Percentiles rank a stretch among this genome's conserved stretches.
Conservation (phyloP, 2,329 filamentous ascomycete genomes). For the Fusarium pseudocircinatum region DNA sequence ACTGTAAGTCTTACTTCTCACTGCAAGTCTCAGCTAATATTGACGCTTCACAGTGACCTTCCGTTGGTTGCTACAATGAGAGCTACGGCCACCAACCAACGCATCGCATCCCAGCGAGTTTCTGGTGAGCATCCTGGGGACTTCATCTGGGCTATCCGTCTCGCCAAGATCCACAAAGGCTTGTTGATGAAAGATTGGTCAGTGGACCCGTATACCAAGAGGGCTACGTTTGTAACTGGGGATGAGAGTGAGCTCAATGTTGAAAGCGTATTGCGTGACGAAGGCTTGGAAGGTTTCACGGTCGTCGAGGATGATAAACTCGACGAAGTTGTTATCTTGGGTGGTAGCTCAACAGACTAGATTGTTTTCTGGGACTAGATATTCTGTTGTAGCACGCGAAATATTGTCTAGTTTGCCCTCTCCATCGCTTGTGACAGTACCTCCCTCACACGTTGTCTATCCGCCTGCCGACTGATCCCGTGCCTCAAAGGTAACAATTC, state of each 20-base stretch:
- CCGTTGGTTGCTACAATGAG: not conserved
- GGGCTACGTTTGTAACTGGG: not conserved
- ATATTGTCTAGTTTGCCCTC: not conserved
- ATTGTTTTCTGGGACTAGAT: too few species aligned
- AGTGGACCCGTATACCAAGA: accelerated
- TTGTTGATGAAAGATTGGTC: not conserved
- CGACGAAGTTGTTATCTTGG: not conserved
- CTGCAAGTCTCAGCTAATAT: accelerated
- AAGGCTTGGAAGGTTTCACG: not conserved
- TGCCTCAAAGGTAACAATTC: accelerated
- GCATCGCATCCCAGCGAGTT: accelerated
- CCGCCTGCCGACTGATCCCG: accelerated
- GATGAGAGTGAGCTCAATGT: not conserved
- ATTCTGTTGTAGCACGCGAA: too few species aligned
- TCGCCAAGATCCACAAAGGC: not conserved
- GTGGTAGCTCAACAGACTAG: accelerated
- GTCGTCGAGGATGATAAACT: not conserved
- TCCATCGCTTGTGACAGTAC: not conserved
- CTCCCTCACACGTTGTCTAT: not conserved
- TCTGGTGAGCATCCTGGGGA: accelerated
- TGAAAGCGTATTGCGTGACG: accelerated
- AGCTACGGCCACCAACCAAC: not conserved
- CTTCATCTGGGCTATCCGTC: not conserved
- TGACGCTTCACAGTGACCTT: not conserved
- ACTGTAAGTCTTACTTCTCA: not conserved